Conservation (phyloP, 106 monocot genomes). For the Hemerocallis citrina region DNA sequence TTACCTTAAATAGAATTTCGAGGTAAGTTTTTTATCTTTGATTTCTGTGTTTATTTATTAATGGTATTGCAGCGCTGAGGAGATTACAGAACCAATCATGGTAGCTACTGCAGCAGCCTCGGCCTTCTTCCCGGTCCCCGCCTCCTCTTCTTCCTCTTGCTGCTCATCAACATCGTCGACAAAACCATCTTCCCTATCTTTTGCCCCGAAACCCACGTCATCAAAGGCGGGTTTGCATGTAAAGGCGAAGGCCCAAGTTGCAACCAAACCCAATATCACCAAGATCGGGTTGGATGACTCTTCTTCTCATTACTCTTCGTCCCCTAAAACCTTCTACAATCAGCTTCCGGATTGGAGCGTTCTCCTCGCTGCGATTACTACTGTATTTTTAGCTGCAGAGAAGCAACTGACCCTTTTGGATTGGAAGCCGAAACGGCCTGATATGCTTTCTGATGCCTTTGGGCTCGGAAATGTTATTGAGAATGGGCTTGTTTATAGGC, state of each 20-base stretch:
- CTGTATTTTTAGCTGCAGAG: slow-evolving; percentile 79
- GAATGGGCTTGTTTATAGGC: slow-evolving; percentile 37
- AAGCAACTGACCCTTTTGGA: slow-evolving; percentile 77
- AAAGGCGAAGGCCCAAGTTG: slow-evolving; percentile 49
- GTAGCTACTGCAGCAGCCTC: slow-evolving; percentile 1
- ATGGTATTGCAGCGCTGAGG: slow-evolving; percentile 10
- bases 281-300: slow-evolving; percentile 20
- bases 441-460: slow-evolving; percentile 63
- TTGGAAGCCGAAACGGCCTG: slow-evolving; percentile 78
- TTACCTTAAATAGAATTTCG: no score
- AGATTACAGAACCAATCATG: neutral
- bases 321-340: slow-evolving; percentile 80
- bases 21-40: no score
- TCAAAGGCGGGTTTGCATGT: slow-evolving; percentile 31
- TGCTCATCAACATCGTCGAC: neutral
- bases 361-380: slow-evolving; percentile 82
- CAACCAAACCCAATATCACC: slow-evolving; percentile 46
- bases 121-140: slow-evolving; percentile 9
- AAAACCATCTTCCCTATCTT: slow-evolving; percentile 3
- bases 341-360: slow-evolving; percentile 92
- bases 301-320: slow-evolving; percentile 5
- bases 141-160: slow-evolving; percentile 1
- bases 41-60: no score
- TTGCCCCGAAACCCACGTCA: slow-evolving; percentile 28
- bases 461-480: slow-evolving; percentile 37